phyloP scores from a whole-genome alignment of 1,284 basidiomycete species.

The Ustilago hordei region DNA sequence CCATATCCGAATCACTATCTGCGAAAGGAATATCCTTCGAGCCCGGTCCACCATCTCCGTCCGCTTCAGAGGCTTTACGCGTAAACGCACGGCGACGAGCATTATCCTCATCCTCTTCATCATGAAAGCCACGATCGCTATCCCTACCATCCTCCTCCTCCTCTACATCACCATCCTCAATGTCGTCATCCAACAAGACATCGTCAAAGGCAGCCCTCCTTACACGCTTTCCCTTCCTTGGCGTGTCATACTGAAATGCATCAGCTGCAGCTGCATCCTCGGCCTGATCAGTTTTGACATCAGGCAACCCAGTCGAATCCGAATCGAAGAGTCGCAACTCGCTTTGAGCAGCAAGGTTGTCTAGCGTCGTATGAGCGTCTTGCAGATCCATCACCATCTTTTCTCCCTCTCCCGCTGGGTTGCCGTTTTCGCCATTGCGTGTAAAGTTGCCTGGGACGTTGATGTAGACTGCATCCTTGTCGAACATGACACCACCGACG shows the following conservation, averaged over 20 bases:
- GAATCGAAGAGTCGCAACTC: conserved; percentile 89
- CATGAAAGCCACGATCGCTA: conserved; percentile 54
- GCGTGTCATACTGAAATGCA: conserved; percentile 9
- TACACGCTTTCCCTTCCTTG: conserved; percentile 39
- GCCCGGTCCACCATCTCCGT: conserved; percentile 36
- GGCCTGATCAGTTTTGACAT: conserved; percentile 2
- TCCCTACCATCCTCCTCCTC: conserved; percentile 60
- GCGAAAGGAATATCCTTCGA: conserved; percentile 65
- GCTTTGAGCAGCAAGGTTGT: conserved; percentile 82
- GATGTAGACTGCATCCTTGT: conserved; percentile 98
- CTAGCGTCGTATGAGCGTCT: conserved; percentile 84
- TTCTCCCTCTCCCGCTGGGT: conserved; percentile 82
- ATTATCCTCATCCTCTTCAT: conserved; percentile 43
- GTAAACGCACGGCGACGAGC: conserved; percentile 31
- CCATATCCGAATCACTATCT: conserved; percentile 69
- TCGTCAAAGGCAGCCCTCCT: conserved; percentile 62
- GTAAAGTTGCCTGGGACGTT: conserved; percentile 96
- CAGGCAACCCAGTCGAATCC: conserved; percentile 70
- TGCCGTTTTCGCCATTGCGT: conserved; percentile 72
- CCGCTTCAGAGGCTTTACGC: conserved; percentile 27
- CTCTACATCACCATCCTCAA: conserved; percentile 58
- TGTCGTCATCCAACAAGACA: conserved; percentile 68
- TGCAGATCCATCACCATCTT: conserved; percentile 97
- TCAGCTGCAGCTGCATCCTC: conserved; percentile 13
- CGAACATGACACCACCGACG: conserved; percentile 94